Evolutionary conservation across 2,329 filamentous ascomycete genomes (phyloP), one percentile per base, ranked within the genome.

Genomic region (Fusarium sp.): DNA sequence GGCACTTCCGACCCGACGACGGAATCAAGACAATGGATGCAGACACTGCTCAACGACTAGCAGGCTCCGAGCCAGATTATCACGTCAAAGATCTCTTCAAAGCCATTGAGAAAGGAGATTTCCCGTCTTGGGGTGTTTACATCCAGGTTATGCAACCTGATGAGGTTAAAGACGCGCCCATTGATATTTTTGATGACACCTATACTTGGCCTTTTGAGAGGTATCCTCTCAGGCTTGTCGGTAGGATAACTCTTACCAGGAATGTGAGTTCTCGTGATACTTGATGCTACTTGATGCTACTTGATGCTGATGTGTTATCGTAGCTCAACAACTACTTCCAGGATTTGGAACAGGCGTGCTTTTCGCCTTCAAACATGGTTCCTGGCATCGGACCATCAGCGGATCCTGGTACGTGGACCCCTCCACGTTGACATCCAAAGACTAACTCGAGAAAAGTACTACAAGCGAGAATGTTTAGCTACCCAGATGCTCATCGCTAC

Each of bases 171-270:
- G 85, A 86, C 63, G 89, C 88, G 78, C 83, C 83, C 45, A 90
- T 86, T 84, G 91, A 90, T 79, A 83, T 92, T 69, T 91, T 93
- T 69, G 91, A 93, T 76, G 82, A 92, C 69, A 93, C 91, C 56
- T 91, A 92, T 80, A 86, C 91, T 74, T 92, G 90, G 90, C 90
- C 90, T 5, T 88, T 92, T 66, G 82, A 80, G 27, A 85, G 91
- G 51, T 88, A 90, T 33, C 91, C 91, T 4, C 83, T 91, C 18
- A 84, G 88, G 23, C 86, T 84, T 49, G 84, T 93, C 60, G 91
- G 90, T 54, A 86, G 86, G 66, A 80, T 93, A 65, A 91, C 88
- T 1, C 85, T 93, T 29, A 91, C 92, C 81, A 84, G 85, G 78
- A 93, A 92, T 77, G 83, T 86, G 3, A 37, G 69, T 23, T 15